phyloP scores from a whole-genome alignment of 1,284 basidiomycete species.

The Cutaneotrichosporon dermatis region DNA sequence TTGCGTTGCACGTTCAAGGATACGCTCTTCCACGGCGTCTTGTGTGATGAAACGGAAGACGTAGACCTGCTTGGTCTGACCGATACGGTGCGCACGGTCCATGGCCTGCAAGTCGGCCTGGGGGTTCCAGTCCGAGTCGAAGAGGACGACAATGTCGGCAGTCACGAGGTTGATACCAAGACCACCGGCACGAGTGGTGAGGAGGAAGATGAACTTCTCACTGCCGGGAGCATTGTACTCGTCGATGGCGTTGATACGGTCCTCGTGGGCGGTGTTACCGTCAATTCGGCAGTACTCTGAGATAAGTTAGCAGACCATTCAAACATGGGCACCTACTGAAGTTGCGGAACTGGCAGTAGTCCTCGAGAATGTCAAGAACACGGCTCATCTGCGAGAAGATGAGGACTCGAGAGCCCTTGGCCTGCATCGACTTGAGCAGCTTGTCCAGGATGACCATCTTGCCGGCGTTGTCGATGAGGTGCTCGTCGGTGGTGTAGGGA shows the following conservation, averaged over 20 bases:
- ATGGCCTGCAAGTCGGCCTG: constrained; percentile 98
- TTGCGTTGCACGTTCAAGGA: constrained; percentile 94
- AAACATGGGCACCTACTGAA: constrained; percentile 61
- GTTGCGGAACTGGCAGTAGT: constrained; percentile 89
- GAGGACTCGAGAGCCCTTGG: constrained; percentile 86
- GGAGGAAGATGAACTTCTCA: constrained; percentile 94
- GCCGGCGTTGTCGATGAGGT: constrained; percentile 87
- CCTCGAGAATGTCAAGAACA: constrained; percentile 90
- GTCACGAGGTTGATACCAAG: constrained; percentile 95
- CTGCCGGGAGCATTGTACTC: constrained; percentile 94
- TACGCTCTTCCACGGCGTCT: constrained; percentile 92
- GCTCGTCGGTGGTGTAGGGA: constrained; percentile 97
- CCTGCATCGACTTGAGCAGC: constrained; percentile 80
- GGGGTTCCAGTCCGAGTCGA: constrained; percentile 99
- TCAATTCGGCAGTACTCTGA: constrained; percentile 97
- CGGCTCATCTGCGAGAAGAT: constrained; percentile 99
- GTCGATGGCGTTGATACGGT: constrained; percentile 92
- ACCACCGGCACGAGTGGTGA: constrained; percentile 97
- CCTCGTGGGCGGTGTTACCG: constrained; percentile 90
- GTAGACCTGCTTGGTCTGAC: constrained; percentile 97
- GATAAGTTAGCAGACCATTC: constrained; percentile 1
- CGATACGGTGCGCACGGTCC: constrained; percentile 98
- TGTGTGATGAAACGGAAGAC: constrained; percentile 98
- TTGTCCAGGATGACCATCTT: constrained; percentile 99
- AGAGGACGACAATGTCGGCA: constrained; percentile 94